phyloP scores from a whole-genome alignment of 352 stramenopile species.

The Thalassiosira livingstoniorum region DNA sequence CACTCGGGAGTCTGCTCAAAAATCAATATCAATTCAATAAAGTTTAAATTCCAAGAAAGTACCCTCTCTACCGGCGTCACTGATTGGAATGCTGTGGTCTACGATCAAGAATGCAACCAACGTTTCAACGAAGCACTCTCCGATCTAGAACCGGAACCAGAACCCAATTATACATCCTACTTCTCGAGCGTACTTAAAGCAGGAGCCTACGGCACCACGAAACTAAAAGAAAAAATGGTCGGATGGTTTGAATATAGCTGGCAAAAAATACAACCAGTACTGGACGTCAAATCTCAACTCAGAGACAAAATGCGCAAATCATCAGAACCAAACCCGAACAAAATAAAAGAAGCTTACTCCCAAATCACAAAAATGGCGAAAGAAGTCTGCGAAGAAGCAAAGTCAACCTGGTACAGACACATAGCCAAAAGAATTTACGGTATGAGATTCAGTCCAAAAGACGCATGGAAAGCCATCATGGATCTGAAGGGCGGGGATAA shows the following conservation, averaged over 20 bases:
- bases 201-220: neutral
- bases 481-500: slow-evolving; percentile 1
- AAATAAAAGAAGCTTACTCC: neutral
- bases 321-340: neutral
- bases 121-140: neutral
- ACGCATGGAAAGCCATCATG: neutral
- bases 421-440: neutral
- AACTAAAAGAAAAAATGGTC: neutral
- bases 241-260: neutral
- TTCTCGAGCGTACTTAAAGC: no score
- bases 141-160: neutral
- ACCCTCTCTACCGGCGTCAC: neutral
- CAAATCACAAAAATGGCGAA: slow-evolving; percentile 6
- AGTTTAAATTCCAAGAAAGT: neutral
- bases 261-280: neutral
- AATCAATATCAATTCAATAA: neutral
- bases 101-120: neutral
- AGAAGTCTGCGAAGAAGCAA: neutral
- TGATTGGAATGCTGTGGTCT: neutral
- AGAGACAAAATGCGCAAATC: neutral
- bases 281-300: neutral
- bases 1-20: neutral
- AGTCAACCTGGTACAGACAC: neutral
- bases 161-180: no score
- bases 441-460: neutral